Evolutionary conservation across 2,329 filamentous ascomycete genomes (phyloP), one percentile per base, ranked within the genome.

Genomic region (Nigrospora osmanthi): DNA sequence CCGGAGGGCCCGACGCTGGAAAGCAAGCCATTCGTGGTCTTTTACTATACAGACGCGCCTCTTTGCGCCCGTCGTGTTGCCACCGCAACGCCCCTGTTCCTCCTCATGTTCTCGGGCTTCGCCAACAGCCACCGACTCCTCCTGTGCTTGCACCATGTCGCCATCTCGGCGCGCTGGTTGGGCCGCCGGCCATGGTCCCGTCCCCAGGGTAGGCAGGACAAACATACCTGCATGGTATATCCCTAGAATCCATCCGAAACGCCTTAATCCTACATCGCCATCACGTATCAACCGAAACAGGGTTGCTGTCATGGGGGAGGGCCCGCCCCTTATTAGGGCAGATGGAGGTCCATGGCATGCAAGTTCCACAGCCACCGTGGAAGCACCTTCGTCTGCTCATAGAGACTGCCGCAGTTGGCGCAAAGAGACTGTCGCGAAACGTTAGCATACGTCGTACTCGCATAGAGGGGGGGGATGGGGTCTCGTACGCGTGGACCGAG

Each of bases 371-470:
- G 81, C 83, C 84, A 89, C 28, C 81, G 79, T 10, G 91, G 90
- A 1, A 95, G 74, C 52, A 83, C 83, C 65, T 87, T 85, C 64
- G 94, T 87, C 44, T 89, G 83, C 66, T 96, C 91, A 62, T 87
- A 96, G 16, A 91, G 69, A 54, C 90, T 83, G 46, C 89, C 91
- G 62, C 91, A 97, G 62, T 95, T 96, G 66, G 90, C 87, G 70
- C 91, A 97, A 4, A 97, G 79, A 30, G 87, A 85, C 87, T 90
- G 53, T 30, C 47, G 16, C 11, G 45, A 6, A 30, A 23, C 11
- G 49, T 61, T 52, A 60, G 58, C 46, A 42, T 35, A 42, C 12
- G 41, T 44, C 10, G 36, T 3, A 42, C 54, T 48, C 52, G 43
- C 36, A 44, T 47, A 48, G 30, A 39, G 49, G 37, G 37, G 35